Evolutionary conservation across 345 rosid genomes (phyloP).

Genomic region (Acer campestre): DNA sequence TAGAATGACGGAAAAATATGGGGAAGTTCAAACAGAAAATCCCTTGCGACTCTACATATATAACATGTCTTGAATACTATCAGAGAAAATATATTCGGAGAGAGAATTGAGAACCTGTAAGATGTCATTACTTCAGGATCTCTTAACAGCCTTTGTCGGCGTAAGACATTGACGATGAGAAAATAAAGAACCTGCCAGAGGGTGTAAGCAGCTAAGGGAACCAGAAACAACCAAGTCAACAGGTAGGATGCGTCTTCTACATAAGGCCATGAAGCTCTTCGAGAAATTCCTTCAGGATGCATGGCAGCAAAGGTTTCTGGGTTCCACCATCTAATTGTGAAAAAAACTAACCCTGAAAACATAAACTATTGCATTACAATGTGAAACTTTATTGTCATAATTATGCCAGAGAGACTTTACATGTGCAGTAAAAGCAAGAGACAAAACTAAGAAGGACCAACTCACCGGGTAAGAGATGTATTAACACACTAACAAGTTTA

Average conservation of each 20-base stretch:
- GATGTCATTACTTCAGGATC: constrained; percentile 99
- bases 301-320: constrained; percentile 87
- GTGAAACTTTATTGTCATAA: background rate
- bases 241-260: constrained; percentile 78
- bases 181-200: constrained; percentile 94
- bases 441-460: constrained; percentile 2
- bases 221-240: constrained; percentile 81
- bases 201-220: constrained; percentile 82
- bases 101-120: constrained; percentile 56
- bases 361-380: constrained; percentile 22
- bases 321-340: constrained; percentile 99
- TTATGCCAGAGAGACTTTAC: background rate
- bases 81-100: background rate
- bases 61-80: background rate
- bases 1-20: background rate
- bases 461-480: constrained; percentile 97
- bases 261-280: constrained; percentile 82
- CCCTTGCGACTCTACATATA: background rate
- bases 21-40: background rate
- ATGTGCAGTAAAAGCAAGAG: background rate
- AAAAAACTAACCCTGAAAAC: constrained; percentile 78
- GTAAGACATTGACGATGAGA: constrained; percentile 87
- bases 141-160: constrained; percentile 83
- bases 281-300: constrained; percentile 78
- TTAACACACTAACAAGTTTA: constrained; percentile 93